Percentiles rank a stretch among this genome's conserved stretches.
Conservation (phyloP, 2,329 filamentous ascomycete species). For the Ceratocystis colombiana region DNA sequence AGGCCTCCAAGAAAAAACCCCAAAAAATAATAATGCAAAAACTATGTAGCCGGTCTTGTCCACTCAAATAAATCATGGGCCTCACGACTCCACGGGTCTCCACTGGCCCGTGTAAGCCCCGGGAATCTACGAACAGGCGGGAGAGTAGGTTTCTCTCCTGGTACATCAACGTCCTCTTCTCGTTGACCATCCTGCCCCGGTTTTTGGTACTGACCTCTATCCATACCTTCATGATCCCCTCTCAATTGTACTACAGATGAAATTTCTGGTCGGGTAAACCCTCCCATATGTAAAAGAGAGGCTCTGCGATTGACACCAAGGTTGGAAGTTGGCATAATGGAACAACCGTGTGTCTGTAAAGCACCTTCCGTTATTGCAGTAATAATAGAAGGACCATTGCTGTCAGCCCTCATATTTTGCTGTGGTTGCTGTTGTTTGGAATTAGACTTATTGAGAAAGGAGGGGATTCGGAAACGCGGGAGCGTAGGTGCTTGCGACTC, state of each 20-base stretch:
- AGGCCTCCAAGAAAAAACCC: background rate
- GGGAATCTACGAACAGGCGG: slow-evolving; percentile 19
- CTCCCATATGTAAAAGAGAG: background rate
- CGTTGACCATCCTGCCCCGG: background rate
- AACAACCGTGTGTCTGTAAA: background rate
- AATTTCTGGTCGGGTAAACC: background rate
- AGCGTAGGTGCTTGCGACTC: background rate
- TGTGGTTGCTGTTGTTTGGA: background rate
- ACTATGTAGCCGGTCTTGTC: slow-evolving; percentile 24
- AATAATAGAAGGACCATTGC: background rate
- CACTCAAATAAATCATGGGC: slow-evolving; percentile 32
- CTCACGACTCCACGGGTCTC: slow-evolving; percentile 33
- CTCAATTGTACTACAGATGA: background rate
- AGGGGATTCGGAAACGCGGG: background rate
- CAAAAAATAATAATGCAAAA: background rate
- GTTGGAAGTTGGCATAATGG: background rate
- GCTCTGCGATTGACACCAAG: background rate
- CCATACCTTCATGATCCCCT: background rate
- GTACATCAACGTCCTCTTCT: background rate
- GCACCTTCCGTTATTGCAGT: slow-evolving; percentile 9
- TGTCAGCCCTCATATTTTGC: background rate
- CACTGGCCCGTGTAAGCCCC: slow-evolving; percentile 22
- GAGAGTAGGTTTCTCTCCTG: background rate
- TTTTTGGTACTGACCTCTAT: background rate
- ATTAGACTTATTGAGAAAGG: slow-evolving; percentile 1